Base-by-base conservation (phyloP, 108 stramenopile genomes). In the Heterococcus sp. region DNA sequence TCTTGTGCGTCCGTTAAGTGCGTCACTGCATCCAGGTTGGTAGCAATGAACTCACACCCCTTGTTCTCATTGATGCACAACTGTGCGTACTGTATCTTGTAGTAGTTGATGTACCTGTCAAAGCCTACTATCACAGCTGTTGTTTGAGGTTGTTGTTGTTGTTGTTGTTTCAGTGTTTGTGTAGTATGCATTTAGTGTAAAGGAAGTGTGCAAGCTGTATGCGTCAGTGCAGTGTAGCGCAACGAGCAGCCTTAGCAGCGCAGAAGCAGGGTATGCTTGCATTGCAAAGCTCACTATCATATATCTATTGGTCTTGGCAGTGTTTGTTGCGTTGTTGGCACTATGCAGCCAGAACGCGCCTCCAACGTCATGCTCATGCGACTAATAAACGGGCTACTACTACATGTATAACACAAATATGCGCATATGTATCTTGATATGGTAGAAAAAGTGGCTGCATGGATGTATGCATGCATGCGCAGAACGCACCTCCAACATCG, bases 41-140 rank as follows among this genome's bases (percentile, higher is more conserved):
- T 98, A 29, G 97, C 97, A 80, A 98, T 96, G 86, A 98, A 98
- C 78, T 95, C 90, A 73, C 94, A 94, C 63, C 92, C 94, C 21
- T 85, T 87, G 89, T 92, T 93, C 83, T 96, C 93, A 75, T 96
- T 95, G 78, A 98, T 96, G 84, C 94, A 95, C 32, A 98, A 89
- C 84, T 97, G 96, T 31, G 97, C 96, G 76, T 94, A 95, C 85
- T 98, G 97, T 79, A 98, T 95, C 82, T 98, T 98, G 92, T 97
- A 96, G 85, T 98, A 98, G 83, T 96, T 98, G 85, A 98, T 89
- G 40, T 89, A 32, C 26, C 94, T 88, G 89, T 98, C 97, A 75
- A 98, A 95, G 46, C 97, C 97, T 35, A 95, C 95, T 65, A 97
- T 89, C 64, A 97, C 95, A 34, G 93, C 94, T 79, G 3, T 1